Evolutionary conservation across 768 basidiomycete species (phyloP).

Genomic region (Tulasnella sp.): DNA sequence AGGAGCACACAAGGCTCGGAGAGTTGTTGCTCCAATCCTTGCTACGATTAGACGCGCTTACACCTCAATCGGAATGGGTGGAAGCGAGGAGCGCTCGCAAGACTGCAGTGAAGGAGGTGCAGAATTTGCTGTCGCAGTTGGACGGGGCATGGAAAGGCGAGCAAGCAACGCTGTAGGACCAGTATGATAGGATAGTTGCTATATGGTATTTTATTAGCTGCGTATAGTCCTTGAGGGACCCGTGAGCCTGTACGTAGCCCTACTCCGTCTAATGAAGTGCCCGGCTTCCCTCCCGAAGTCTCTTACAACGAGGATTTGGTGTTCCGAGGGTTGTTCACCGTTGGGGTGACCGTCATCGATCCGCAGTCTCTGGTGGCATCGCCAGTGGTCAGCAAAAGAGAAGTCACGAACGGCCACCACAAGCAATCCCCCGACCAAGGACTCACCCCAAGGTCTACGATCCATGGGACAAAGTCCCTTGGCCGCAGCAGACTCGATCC

Average conservation of each 20-base stretch:
- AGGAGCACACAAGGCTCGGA: constrained; percentile 58
- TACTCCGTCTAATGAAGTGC: neutral
- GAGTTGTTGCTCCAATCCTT: constrained; percentile 86
- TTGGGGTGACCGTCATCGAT: constrained; percentile 6
- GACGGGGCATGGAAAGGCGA: constrained; percentile 61
- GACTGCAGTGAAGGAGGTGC: constrained; percentile 80
- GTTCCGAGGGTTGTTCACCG: neutral
- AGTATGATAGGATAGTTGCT: neutral
- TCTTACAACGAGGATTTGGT: neutral
- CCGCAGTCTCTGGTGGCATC: constrained; percentile 21
- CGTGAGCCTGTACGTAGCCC: neutral
- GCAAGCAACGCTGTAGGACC: constrained; percentile 5
- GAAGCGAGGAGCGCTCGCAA: constrained; percentile 78
- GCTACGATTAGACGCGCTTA: constrained; percentile 78
- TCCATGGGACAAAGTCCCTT: constrained; percentile 99
- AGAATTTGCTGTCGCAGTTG: constrained; percentile 72
- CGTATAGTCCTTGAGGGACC: neutral
- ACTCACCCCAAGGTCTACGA: constrained; percentile 83
- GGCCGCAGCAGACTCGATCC: constrained; percentile 84
- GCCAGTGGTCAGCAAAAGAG: neutral
- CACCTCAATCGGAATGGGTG: constrained; percentile 69
- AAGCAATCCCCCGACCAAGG: neutral
- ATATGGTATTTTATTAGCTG: neutral
- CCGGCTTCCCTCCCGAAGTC: neutral
- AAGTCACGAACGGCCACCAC: constrained; percentile 4